Conservation (phyloP, 1,284 basidiomycete species). For the Microbotryum silenes-acaulis region DNA sequence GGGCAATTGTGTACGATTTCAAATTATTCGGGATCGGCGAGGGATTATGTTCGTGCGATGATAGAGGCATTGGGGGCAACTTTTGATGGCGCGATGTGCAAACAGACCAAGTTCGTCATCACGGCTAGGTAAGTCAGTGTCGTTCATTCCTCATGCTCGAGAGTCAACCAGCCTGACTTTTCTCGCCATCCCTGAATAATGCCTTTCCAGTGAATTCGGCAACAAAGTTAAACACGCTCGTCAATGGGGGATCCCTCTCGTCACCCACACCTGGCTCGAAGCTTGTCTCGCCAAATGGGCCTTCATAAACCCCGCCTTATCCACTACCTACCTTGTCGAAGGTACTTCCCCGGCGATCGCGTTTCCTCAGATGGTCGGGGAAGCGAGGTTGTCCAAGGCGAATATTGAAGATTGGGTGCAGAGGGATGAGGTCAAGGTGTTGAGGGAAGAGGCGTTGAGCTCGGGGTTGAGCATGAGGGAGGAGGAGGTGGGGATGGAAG, state of each 20-base stretch:
- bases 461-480: not conserved
- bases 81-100: slow-evolving; percentile 69
- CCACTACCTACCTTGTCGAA: not conserved
- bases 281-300: slow-evolving; percentile 74
- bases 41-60: slow-evolving; percentile 77
- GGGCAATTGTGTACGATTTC: slow-evolving; percentile 57
- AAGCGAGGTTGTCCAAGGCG: slow-evolving; percentile 5
- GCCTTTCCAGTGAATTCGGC: slow-evolving; percentile 50
- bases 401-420: slow-evolving; percentile 19
- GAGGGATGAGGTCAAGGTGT: slow-evolving; percentile 4
- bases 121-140: slow-evolving; percentile 62
- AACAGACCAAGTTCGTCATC: slow-evolving; percentile 62
- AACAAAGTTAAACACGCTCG: slow-evolving; percentile 64
- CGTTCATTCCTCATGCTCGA: not conserved
- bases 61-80: slow-evolving; percentile 65
- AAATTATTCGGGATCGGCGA: slow-evolving; percentile 73
- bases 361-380: slow-evolving; percentile 21
- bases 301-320: slow-evolving; percentile 6
- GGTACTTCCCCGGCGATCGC: not conserved
- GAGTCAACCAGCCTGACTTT: not conserved
- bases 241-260: slow-evolving; percentile 72
- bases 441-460: slow-evolving; percentile 10
- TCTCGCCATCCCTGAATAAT: not conserved
- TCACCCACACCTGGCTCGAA: slow-evolving; percentile 84
- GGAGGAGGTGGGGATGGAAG: slow-evolving; percentile 6